Evolutionary conservation across 345 rosid species (phyloP).

Genomic region (Bretschneidera sinensis): DNA sequence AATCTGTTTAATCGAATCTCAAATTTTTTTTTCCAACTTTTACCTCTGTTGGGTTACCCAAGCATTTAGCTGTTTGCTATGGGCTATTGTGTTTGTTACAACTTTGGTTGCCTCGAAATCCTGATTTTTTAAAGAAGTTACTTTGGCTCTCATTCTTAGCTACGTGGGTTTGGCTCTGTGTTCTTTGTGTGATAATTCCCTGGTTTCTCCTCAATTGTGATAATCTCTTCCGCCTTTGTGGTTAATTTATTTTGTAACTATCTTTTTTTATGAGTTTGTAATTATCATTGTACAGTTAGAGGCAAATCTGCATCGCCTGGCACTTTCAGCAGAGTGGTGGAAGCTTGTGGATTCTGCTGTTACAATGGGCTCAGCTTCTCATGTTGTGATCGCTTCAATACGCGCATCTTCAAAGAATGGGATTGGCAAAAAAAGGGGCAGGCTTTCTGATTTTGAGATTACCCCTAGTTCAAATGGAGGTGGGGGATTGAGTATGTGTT

Average conservation of each 20-base stretch:
- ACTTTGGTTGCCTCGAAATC: slow-evolving; percentile 1
- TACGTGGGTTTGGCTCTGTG: not conserved
- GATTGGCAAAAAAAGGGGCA: slow-evolving; percentile 56
- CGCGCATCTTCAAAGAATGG: slow-evolving; percentile 61
- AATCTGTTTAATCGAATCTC: too few species aligned
- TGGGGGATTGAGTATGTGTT: slow-evolving; percentile 62
- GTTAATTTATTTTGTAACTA: slow-evolving; percentile 15
- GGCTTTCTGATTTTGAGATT: slow-evolving; percentile 39
- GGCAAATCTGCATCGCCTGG: slow-evolving; percentile 68
- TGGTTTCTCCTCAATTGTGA: not conserved
- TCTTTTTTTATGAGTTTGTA: too few species aligned
- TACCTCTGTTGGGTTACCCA: not conserved
- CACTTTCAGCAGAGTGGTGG: slow-evolving; percentile 75
- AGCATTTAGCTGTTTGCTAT: too few species aligned
- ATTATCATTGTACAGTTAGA: slow-evolving; percentile 57
- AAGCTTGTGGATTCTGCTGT: slow-evolving; percentile 63
- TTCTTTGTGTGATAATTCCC: not conserved
- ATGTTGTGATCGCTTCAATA: slow-evolving; percentile 49
- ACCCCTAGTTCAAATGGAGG: slow-evolving; percentile 50
- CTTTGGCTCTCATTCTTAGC: not conserved
- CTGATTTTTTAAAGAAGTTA: not conserved
- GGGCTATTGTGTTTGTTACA: not conserved
- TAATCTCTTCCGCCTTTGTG: not conserved
- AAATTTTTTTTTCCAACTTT: not conserved
- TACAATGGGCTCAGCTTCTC: slow-evolving; percentile 72